Evolutionary conservation across 2,329 filamentous ascomycete species (phyloP).

Genomic region (Peltaster fructicola): DNA sequence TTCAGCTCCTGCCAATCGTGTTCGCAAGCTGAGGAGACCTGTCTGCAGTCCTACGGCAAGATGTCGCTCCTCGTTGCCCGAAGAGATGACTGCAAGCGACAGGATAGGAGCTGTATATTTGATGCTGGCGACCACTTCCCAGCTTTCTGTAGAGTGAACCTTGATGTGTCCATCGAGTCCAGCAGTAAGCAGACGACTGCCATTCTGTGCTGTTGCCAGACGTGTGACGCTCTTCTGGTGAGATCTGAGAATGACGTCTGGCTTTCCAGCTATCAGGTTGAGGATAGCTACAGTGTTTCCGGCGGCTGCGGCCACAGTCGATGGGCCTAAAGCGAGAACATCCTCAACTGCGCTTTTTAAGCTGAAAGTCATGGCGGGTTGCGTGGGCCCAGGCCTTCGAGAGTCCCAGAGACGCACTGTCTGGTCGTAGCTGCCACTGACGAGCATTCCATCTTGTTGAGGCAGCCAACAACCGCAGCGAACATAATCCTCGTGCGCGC

Average conservation of each 20-base stretch:
- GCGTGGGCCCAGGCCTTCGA: conserved; percentile 41
- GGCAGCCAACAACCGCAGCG: conserved; percentile 76
- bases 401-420: conserved; percentile 92
- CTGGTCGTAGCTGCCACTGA: conserved; percentile 86
- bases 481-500: conserved; percentile 85
- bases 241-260: conserved; percentile 71
- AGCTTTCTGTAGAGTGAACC: conserved; percentile 80
- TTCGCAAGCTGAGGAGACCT: conserved; percentile 78
- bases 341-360: conserved; percentile 77
- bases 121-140: conserved; percentile 88
- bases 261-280: conserved; percentile 79
- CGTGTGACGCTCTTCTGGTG: conserved; percentile 97
- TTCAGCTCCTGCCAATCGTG: conserved; percentile 67
- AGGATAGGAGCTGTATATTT: conserved; percentile 91
- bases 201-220: conserved; percentile 63
- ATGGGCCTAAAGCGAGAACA: conserved; percentile 74
- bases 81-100: conserved; percentile 61
- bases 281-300: conserved; percentile 80
- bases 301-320: conserved; percentile 67
- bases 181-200: conserved; percentile 66
- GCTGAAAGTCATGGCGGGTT: conserved; percentile 81
- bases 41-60: conserved; percentile 90
- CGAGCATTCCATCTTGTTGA: conserved; percentile 51
- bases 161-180: conserved; percentile 93
- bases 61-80: conserved; percentile 66